These are phyloP conservation scores for Pseudopithomyces chartarum DNA, from an alignment of 2,329 filamentous ascomycete species.

Conservation along the genomic window DNA sequence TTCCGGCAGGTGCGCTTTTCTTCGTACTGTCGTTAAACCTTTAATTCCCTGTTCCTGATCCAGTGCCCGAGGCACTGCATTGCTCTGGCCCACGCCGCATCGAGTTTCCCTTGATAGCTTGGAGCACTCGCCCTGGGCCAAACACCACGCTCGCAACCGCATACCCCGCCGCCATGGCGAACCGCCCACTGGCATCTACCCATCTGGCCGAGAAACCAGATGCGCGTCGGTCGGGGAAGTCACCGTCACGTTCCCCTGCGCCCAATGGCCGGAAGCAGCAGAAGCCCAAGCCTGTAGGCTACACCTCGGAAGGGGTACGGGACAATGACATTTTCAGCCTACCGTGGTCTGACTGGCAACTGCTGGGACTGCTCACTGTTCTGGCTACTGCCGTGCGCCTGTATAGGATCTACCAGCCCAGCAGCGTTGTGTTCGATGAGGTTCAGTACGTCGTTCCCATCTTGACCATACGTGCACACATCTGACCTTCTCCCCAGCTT, in stretches of 20 bases:
- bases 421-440: slow-evolving; percentile 97
- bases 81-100: background rate
- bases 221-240: slow-evolving; percentile 38
- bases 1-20: slow-evolving; percentile 27
- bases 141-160: slow-evolving; percentile 17
- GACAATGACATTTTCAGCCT: slow-evolving; percentile 94
- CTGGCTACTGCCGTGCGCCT: slow-evolving; percentile 80
- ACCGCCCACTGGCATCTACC: slow-evolving; percentile 31
- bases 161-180: slow-evolving; percentile 43
- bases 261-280: slow-evolving; percentile 39
- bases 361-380: slow-evolving; percentile 73
- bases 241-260: slow-evolving; percentile 37
- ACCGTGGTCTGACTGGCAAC: slow-evolving; percentile 80
- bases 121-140: slow-evolving; percentile 26
- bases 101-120: slow-evolving; percentile 12
- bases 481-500: slow-evolving; percentile 65
- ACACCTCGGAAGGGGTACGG: slow-evolving; percentile 77
- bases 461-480: background rate
- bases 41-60: slow-evolving; percentile 8
- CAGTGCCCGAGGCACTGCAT: background rate
- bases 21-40: slow-evolving; percentile 44
- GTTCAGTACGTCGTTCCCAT: slow-evolving; percentile 76
- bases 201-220: slow-evolving; percentile 40
- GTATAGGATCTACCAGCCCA: slow-evolving; percentile 95
- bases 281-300: slow-evolving; percentile 53